phyloP scores from a whole-genome alignment of 495 filamentous ascomycete species.

The Trichoderma erinaceum region DNA sequence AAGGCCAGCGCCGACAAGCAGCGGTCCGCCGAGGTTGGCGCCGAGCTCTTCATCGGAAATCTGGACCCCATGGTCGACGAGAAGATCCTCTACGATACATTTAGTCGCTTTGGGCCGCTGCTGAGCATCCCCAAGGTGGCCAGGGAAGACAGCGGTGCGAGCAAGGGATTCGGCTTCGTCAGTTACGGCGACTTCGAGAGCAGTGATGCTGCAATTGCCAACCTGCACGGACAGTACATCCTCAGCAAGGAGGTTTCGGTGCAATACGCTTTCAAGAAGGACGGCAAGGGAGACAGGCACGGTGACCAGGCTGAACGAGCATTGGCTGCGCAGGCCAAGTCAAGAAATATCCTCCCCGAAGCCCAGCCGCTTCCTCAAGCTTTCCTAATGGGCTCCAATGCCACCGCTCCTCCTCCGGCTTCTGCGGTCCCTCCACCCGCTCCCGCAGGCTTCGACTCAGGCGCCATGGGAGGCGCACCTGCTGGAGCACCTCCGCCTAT shows the following conservation, averaged over 20 bases:
- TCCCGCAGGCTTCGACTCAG: conserved; percentile 26
- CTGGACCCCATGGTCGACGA: conserved; percentile 93
- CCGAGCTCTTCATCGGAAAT: conserved; percentile 95
- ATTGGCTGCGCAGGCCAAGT: conserved; percentile 86
- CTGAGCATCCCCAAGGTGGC: conserved; percentile 86
- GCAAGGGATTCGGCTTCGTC: conserved; percentile 95
- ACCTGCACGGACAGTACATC: conserved; percentile 95
- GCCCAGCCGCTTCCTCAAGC: conserved; percentile 54
- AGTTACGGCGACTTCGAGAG: conserved; percentile 93
- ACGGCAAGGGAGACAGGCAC: conserved; percentile 94
- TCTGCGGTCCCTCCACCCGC: conserved; percentile 24
- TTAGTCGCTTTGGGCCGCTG: conserved; percentile 85
- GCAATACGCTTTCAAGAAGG: conserved; percentile 99
- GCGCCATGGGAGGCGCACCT: conserved; percentile 24
- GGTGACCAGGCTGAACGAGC: conserved; percentile 91
- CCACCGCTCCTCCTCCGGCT: conserved; percentile 25
- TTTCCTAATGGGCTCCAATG: conserved; percentile 38
- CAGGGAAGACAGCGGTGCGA: conserved; percentile 82
- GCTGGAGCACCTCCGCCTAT: conserved; percentile 10
- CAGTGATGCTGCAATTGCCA: conserved; percentile 81
- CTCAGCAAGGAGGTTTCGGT: conserved; percentile 95
- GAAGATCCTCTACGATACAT: conserved; percentile 95
- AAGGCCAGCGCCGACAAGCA: conserved; percentile 90
- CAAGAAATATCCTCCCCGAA: conserved; percentile 80
- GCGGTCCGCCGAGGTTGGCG: conserved; percentile 90